Evolutionary conservation across 257 asterid species (phyloP).

Genomic region (Penstemon davidsonii): DNA sequence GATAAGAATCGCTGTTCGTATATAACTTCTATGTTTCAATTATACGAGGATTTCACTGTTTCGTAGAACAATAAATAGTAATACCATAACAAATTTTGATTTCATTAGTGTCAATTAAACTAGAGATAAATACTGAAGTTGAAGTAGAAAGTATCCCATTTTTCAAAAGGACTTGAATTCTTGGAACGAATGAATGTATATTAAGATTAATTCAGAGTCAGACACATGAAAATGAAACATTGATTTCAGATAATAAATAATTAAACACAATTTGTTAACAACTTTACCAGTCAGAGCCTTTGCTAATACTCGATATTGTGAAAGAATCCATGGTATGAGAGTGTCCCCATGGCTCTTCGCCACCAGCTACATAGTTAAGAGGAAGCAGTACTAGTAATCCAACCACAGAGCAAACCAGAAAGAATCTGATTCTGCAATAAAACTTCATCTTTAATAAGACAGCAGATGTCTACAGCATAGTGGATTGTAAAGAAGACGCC

Average conservation of each 20-base stretch:
- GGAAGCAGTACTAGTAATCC: constrained; percentile 75
- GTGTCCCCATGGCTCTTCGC: constrained; percentile 31
- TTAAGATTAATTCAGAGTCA: neutral
- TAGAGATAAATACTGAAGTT: no score
- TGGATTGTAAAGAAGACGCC: no score
- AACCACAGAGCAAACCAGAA: constrained; percentile 64
- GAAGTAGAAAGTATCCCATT: no score
- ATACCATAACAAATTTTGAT: neutral
- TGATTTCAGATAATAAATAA: neutral
- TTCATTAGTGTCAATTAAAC: no score
- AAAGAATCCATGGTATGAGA: constrained; percentile 69
- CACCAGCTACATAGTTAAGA: constrained; percentile 62
- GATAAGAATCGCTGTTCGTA: constrained; percentile 19
- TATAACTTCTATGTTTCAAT: neutral
- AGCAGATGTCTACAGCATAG: neutral
- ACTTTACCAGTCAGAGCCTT: constrained; percentile 76
- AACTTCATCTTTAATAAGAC: constrained; percentile 24
- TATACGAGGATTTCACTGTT: neutral
- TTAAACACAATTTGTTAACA: neutral
- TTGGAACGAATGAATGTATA: no score
- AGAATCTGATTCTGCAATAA: constrained; percentile 79
- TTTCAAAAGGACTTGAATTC: no score
- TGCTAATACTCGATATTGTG: constrained; percentile 71
- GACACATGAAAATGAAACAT: neutral
- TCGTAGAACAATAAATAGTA: neutral